Conservation (phyloP, 2,329 filamentous ascomycete species). For the Fusarium hainanense region DNA sequence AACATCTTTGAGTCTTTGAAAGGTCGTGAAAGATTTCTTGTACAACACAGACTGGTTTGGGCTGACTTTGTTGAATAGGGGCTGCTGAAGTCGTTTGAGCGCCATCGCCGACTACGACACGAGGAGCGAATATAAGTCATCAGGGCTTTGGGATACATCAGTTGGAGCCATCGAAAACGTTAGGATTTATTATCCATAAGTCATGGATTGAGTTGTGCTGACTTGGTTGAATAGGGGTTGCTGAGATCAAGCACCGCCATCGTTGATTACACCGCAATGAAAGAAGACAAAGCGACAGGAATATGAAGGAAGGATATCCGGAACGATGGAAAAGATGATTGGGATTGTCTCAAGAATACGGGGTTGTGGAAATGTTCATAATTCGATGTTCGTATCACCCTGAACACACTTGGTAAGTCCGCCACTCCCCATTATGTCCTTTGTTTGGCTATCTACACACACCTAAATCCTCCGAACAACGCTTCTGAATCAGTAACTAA, state of each 20-base stretch:
- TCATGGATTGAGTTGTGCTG: accelerated
- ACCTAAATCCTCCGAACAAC: background rate
- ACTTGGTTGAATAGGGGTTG: background rate
- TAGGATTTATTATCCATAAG: background rate
- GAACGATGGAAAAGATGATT: too few relatives aligned
- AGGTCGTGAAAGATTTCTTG: too few relatives aligned
- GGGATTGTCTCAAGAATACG: accelerated
- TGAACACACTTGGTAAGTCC: background rate
- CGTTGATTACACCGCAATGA: background rate
- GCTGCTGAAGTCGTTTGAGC: background rate
- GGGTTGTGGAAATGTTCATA: background rate
- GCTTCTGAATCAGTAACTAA: background rate
- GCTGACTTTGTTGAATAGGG: background rate
- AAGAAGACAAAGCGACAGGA: background rate
- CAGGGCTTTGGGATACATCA: accelerated
- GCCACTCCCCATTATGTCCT: background rate
- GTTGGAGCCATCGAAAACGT: accelerated
- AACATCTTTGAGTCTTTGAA: accelerated
- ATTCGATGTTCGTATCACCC: background rate
- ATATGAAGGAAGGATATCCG: background rate
- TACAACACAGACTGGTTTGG: background rate
- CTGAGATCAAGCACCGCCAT: background rate
- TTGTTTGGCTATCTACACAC: conserved; percentile 2
- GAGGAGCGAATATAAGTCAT: too few relatives aligned
- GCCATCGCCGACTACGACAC: background rate